Conservation (phyloP, 1,284 basidiomycete genomes). For the Fistulinella cinereoalba region DNA sequence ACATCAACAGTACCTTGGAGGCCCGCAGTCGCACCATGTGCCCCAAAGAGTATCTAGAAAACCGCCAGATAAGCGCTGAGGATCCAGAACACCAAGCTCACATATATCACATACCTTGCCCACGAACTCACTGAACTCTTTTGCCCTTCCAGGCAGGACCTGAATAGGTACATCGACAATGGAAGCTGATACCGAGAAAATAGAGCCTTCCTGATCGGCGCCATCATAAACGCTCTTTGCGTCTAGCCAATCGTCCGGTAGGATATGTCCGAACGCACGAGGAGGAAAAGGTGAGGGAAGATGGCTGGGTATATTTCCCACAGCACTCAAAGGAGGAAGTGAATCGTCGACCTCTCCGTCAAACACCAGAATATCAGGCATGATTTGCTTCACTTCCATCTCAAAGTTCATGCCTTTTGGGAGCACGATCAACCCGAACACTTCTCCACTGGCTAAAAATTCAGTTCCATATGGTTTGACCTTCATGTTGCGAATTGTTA, state of each 20-base stretch:
- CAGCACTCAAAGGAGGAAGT: conserved; percentile 1
- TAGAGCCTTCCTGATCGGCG: conserved; percentile 48
- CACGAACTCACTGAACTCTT: conserved; percentile 69
- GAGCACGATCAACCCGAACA: conserved; percentile 61
- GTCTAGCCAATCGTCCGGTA: conserved; percentile 64
- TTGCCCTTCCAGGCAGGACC: conserved; percentile 70
- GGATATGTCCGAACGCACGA: conserved; percentile 69
- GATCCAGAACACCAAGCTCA: too few relatives aligned
- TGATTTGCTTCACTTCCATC: conserved; percentile 57
- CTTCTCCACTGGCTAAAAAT: conserved; percentile 64
- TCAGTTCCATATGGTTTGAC: conserved; percentile 50
- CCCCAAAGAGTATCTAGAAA: conserved; percentile 63
- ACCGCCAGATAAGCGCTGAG: neutral
- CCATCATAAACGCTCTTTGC: conserved; percentile 46
- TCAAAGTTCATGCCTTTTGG: conserved; percentile 63
- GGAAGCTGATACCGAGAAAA: conserved; percentile 56
- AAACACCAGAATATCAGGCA: conserved; percentile 72
- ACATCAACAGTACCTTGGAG: conserved; percentile 65
- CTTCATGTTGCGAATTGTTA: conserved; percentile 72
- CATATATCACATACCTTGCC: conserved; percentile 66
- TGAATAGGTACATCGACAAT: conserved; percentile 70
- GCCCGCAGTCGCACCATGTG: conserved; percentile 65
- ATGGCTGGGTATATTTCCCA: conserved; percentile 38
- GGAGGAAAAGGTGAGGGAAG: conserved; percentile 63
- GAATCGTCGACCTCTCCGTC: conserved; percentile 60